Conservation (phyloP, 2,329 filamentous ascomycete species). For the Capronia coronata region DNA sequence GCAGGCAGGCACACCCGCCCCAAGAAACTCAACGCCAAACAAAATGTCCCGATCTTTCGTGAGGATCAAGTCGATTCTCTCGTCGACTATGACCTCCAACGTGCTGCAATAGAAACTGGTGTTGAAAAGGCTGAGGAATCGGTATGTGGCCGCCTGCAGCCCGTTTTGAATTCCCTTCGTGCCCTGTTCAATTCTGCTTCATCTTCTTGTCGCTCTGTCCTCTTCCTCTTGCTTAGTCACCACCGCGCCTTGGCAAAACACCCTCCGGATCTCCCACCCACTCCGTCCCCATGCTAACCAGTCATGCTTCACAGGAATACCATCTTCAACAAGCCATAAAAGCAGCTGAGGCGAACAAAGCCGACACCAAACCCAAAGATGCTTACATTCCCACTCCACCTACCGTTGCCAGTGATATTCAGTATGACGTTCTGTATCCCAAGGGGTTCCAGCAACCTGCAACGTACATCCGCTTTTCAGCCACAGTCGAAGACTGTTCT, state of each 20-base stretch:
- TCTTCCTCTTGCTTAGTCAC: conserved; percentile 21
- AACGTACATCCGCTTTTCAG: conserved; percentile 95
- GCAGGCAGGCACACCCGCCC: conserved; percentile 43
- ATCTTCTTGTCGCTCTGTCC: conserved; percentile 14
- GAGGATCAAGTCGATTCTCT: conserved; percentile 84
- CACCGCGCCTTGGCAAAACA: conserved; percentile 11
- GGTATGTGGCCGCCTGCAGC: conserved; percentile 54
- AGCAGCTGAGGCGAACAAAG: conserved; percentile 48
- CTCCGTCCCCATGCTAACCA: conserved; percentile 14
- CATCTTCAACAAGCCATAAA: conserved; percentile 83
- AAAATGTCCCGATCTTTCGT: conserved; percentile 75
- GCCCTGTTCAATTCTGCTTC: neutral
- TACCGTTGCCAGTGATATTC: conserved; percentile 56
- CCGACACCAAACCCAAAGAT: conserved; percentile 55
- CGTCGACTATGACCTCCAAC: conserved; percentile 78
- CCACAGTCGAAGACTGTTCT: conserved; percentile 93
- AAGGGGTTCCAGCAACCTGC: conserved; percentile 73
- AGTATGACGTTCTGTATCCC: conserved; percentile 86
- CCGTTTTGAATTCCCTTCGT: neutral
- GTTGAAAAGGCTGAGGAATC: conserved; percentile 97
- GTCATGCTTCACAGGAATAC: conserved; percentile 61
- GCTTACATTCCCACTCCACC: conserved; percentile 64
- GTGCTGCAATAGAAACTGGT: conserved; percentile 84
- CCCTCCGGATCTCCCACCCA: conserved; percentile 20
- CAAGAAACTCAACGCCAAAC: conserved; percentile 82